Conservation (phyloP, 805 yeast genomes). For the Kuraishia floccosa region DNA sequence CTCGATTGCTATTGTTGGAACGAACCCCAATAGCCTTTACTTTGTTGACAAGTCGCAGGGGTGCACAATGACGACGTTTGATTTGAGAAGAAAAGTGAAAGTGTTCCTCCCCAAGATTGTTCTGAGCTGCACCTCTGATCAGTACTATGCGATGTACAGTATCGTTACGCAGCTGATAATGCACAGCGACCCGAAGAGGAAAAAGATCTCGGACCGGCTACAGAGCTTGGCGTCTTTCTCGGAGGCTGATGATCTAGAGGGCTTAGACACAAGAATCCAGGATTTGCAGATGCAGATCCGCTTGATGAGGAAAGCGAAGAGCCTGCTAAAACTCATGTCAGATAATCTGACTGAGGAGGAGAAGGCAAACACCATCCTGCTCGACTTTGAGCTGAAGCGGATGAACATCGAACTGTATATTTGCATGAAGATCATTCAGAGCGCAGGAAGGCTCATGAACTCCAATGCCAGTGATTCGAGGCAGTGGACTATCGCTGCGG, state of each 20-base stretch:
- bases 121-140: constrained; percentile 59
- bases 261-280: constrained; percentile 34
- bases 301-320: constrained; percentile 27
- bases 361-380: constrained; percentile 16
- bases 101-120: constrained; percentile 52
- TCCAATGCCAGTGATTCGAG: constrained; percentile 18
- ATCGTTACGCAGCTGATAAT: constrained; percentile 53
- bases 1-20: constrained; percentile 49
- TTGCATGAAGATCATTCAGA: constrained; percentile 4
- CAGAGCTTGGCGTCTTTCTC: constrained; percentile 60
- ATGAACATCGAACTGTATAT: constrained; percentile 33
- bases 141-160: constrained; percentile 56
- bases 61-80: constrained; percentile 44
- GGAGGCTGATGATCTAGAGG: constrained; percentile 50
- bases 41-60: constrained; percentile 14
- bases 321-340: constrained; percentile 22
- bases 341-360: constrained; percentile 30
- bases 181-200: constrained; percentile 62
- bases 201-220: constrained; percentile 42
- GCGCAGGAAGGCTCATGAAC: not conserved
- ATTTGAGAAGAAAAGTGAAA: constrained; percentile 23
- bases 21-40: constrained; percentile 33
- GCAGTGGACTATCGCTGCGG: constrained; percentile 56
- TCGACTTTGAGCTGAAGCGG: constrained; percentile 12
- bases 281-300: constrained; percentile 36